Evolutionary conservation across 2,329 filamentous ascomycete genomes (phyloP), one percentile per base, ranked within the genome.

Genomic region (Aureobasidium sp.): DNA sequence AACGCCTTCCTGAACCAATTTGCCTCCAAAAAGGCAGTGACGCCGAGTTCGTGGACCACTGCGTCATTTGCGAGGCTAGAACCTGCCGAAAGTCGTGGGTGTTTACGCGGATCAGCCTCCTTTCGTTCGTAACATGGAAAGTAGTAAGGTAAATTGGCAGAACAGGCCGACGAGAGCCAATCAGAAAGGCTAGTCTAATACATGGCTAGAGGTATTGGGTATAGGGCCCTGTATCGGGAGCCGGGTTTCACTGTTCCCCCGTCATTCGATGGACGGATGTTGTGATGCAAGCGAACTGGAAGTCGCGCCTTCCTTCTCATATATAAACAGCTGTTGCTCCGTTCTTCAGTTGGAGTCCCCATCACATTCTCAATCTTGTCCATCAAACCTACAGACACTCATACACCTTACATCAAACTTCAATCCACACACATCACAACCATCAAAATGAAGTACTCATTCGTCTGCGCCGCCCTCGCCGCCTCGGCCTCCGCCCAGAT

Each of bases 391-490:
- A 20, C 16, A n/a, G 16, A 50, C 45, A 40, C 58, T 45, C 31
- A 43, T 25, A 58, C 38, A 58, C 25, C 38, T 31, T 33, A 43
- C 42, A 23, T 23, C 58, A 40, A 53, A 23, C 47, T 53, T 48
- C 36, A 62, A 62, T 33, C 47, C 18, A 53, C 16, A 16, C 58
- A 51, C 43, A 61, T 31, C 59, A 62, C 25, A 36, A 62, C 47
- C 58, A 38, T 38, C 45, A 62, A 53, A 47, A 62, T 62, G 59
- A 62, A 53, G 47, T 62, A 62, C 59, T 62, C 59, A 31, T 51
- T 62, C 47, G 47, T 62, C 36, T 62, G 45, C 47, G 59, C 59
- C 6, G 59, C 59, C 36, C 59, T 62, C 59, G 59, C 59, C 36
- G 59, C 59, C 59, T 53, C 59, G 47, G 59, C 47, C 47, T 53